Percentiles rank a stretch among this genome's conserved stretches.
phyloP scores from a whole-genome alignment of 1,284 basidiomycete genomes.

The Malassezia nana region DNA sequence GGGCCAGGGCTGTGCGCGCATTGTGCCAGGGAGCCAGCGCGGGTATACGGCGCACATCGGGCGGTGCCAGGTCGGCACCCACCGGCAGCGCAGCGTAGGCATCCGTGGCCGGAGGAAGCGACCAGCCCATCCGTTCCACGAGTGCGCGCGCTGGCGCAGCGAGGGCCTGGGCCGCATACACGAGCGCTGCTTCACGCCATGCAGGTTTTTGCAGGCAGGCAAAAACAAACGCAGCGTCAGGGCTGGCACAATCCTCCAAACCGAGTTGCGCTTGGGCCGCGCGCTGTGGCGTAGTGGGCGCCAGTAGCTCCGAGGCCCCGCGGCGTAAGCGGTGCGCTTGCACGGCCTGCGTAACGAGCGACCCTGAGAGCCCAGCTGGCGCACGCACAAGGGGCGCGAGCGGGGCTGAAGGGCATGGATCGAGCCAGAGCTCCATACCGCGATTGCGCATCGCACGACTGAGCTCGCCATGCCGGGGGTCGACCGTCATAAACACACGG shows the following conservation, averaged over 20 bases:
- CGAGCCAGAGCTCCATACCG: conserved; percentile 67
- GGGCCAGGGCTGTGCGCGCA: not conserved
- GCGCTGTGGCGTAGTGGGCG: not conserved
- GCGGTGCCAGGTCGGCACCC: not conserved
- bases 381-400: conserved; percentile 10
- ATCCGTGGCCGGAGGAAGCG: not conserved
- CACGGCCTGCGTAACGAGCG: conserved; percentile 6
- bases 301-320: not conserved
- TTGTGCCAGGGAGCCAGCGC: not conserved
- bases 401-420: conserved; percentile 3
- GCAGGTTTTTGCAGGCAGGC: not conserved
- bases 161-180: conserved; percentile 8
- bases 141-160: not conserved
- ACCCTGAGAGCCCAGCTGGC: not conserved
- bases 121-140: not conserved
- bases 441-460: conserved; percentile 98
- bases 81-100: no score
- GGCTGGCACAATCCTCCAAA: not conserved
- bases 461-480: conserved; percentile 81
- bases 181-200: not conserved
- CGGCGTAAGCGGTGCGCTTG: conserved; percentile 6
- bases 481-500: conserved; percentile 85
- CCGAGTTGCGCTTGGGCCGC: not conserved
- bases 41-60: not conserved
- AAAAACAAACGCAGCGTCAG: not conserved